These are phyloP conservation scores for Colletotrichum siamense DNA, from an alignment of 2,329 filamentous ascomycete species.

Conservation along the genomic window DNA sequence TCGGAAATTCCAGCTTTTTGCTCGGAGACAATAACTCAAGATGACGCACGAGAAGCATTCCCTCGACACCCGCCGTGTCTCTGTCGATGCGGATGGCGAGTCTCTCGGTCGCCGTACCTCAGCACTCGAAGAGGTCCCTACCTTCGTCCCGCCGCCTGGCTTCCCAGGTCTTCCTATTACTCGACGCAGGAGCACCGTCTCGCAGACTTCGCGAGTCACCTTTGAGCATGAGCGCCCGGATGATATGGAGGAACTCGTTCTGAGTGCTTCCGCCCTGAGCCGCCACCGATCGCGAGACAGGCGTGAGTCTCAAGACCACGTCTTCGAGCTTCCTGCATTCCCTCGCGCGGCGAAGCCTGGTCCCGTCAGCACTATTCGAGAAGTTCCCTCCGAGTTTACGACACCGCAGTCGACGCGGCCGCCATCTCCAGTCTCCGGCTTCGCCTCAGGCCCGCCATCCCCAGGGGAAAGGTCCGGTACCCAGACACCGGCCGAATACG, in stretches of 20 bases:
- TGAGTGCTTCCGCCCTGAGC: neutral
- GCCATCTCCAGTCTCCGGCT: neutral
- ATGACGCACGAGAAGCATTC: neutral
- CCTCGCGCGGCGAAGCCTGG: constrained; percentile 5
- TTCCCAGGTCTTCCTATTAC: constrained; percentile 4
- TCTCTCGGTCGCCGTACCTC: constrained; percentile 2
- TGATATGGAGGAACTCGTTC: constrained; percentile 9
- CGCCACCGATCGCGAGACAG: constrained; percentile 1
- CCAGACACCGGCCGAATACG: neutral
- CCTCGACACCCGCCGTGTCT: neutral
- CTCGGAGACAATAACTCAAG: neutral
- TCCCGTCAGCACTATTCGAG: constrained; percentile 12
- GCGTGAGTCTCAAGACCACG: constrained; percentile 5
- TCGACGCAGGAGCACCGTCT: constrained; percentile 3
- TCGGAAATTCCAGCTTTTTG: neutral
- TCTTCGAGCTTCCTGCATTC: constrained; percentile 5
- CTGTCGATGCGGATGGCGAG: neutral
- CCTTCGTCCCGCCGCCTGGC: neutral
- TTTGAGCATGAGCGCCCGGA: neutral
- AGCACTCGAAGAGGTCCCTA: constrained; percentile 2
- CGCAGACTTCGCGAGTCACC: constrained; percentile 2
- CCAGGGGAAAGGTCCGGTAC: neutral
- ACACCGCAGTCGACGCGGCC: constrained; percentile 16
- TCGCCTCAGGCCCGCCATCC: neutral
- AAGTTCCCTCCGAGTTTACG: constrained; percentile 1